Percentiles rank a stretch among this genome's conserved stretches.
These are phyloP conservation scores for Hanseniaspora mollemarum DNA, from an alignment of 805 yeast genomes.

Conservation along the genomic window DNA sequence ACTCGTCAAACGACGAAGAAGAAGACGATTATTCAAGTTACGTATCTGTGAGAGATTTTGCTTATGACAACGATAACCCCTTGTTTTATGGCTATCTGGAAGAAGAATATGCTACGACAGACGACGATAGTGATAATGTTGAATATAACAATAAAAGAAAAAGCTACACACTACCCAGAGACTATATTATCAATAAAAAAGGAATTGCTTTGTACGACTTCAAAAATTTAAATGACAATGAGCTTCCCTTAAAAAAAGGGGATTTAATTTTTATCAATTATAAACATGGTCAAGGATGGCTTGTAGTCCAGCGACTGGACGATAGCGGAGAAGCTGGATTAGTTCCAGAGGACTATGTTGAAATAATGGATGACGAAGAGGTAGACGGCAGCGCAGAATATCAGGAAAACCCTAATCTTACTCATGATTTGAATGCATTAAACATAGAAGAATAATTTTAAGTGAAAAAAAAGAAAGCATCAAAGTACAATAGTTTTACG, in stretches of 20 bases:
- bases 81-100: conserved; percentile 51
- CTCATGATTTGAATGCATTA: conserved; percentile 18
- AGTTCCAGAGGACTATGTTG: conserved; percentile 91
- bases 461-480: background rate
- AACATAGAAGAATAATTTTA: background rate
- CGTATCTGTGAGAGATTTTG: conserved; percentile 67
- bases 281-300: conserved; percentile 97
- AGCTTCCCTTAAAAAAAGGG: conserved; percentile 63
- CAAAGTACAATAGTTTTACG: background rate
- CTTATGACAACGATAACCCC: conserved; percentile 59
- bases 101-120: conserved; percentile 21
- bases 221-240: conserved; percentile 88
- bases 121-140: conserved; percentile 10
- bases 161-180: conserved; percentile 28
- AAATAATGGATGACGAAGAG: conserved; percentile 28
- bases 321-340: conserved; percentile 50
- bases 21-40: conserved; percentile 24
- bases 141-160: conserved; percentile 21
- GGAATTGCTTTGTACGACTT: conserved; percentile 88
- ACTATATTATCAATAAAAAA: conserved; percentile 36
- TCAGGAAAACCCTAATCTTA: background rate
- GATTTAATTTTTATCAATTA: conserved; percentile 77
- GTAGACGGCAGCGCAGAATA: conserved; percentile 18
- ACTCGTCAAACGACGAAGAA: background rate
- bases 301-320: conserved; percentile 60